Base-by-base conservation (phyloP, 371 early-diverging fungal genomes). In the Circinella umbellata region DNA sequence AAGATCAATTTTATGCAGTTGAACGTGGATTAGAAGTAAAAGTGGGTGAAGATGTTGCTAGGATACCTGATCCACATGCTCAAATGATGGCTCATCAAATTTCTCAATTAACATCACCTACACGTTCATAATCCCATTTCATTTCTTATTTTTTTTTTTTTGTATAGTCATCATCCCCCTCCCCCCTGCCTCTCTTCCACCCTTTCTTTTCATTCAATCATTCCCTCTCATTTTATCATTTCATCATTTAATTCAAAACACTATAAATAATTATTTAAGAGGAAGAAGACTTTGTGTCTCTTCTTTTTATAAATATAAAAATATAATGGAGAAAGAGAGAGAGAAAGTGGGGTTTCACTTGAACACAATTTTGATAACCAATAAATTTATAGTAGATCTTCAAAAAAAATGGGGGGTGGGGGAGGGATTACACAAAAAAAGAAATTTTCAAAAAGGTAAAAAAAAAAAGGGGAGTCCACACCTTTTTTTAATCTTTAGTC, bases 1-100 rank as follows among this genome's bases (percentile, higher is more conserved):
- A 82, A 64, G 94, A 94, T 67, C 78, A 90, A 71, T 90, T 81
- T 76, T 89, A 89, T 75, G 85, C 79, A 27, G 75, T 72, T 13
- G 84, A 81, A 48, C 72, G 81, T 46, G 79, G 83, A 14, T 35
- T 75, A 15, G 78, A 78, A 47, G 71, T 76, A 20, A 82, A 78
- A 66, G 63, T 81, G 17, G 78, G 74, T 11, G 75, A 79, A 17
- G 76, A 76, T 60, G 73, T 73, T 8, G 76, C 70, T n/a, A 78
- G 78, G 64, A 82, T 82, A 78, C 82, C 82, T 70, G 82, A 82
- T 38, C 80, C 82, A 27, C 71, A 73, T 5, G 80, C 82, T 47
- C 80, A 80, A 69, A 65, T 75, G 63, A 63, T 69, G 63, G 69
- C 69, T n/a, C 68, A 68, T 53, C 49, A 18, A 37, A 46, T 18